Evolutionary conservation across 129 eudicot genomes (phyloP).

Genomic region (Flaveria ramosissima): DNA sequence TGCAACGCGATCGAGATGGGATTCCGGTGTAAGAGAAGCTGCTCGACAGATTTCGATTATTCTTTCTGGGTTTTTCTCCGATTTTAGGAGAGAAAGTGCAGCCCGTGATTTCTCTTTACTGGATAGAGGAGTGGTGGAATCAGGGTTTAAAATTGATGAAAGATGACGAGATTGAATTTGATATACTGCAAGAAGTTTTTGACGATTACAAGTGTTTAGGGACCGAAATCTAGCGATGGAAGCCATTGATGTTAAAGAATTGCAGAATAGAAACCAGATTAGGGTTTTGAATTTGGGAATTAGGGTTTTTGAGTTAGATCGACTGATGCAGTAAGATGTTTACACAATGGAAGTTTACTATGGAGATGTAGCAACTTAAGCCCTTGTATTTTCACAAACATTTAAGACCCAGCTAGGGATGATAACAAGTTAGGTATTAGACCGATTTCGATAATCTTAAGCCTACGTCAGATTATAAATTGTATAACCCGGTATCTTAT

Average conservation of each 20-base stretch:
- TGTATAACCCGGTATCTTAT: too few species aligned
- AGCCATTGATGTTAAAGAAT: constrained; percentile 32
- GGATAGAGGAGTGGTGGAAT: constrained; percentile 54
- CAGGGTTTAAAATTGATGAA: constrained; percentile 67
- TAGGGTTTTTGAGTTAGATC: constrained; percentile 37
- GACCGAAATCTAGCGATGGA: constrained; percentile 23
- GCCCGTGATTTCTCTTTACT: constrained; percentile 65
- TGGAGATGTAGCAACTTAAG: neutral
- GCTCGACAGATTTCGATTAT: constrained; percentile 79
- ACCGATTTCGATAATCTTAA: too few species aligned
- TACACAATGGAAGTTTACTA: neutral
- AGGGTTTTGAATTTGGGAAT: constrained; percentile 28
- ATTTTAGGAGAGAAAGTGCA: constrained; percentile 63
- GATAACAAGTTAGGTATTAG: too few species aligned
- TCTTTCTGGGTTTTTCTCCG: constrained; percentile 71
- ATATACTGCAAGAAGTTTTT: neutral
- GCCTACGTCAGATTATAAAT: too few species aligned
- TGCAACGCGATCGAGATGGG: constrained; percentile 77
- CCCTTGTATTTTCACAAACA: constrained; percentile 9
- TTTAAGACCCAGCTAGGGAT: too few species aligned
- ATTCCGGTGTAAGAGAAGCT: constrained; percentile 70
- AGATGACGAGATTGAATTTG: constrained; percentile 40
- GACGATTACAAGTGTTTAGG: constrained; percentile 6
- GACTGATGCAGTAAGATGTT: neutral
- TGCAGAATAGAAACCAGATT: neutral